Percentiles rank a stretch among this genome's conserved stretches.
phyloP scores from a whole-genome alignment of 176 grass and related monocot genomes.

The Aegilops longissima region DNA sequence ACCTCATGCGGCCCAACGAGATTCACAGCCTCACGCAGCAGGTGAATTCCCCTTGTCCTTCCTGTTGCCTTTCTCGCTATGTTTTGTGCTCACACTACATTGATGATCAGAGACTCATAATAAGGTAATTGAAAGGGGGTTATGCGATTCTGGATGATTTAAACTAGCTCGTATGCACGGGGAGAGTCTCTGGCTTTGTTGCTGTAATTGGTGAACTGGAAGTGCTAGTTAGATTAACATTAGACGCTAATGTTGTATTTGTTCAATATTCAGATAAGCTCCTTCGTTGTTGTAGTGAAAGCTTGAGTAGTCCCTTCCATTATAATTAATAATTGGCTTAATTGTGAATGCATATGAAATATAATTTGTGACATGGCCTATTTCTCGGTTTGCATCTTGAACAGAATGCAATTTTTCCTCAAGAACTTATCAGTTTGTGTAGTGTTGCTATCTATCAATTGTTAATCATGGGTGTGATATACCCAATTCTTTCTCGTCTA shows the following conservation, averaged over 20 bases:
- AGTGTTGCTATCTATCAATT: neutral
- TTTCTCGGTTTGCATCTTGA: neutral
- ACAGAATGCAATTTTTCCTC: neutral
- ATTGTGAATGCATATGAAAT: neutral
- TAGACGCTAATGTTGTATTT: neutral
- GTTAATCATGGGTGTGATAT: neutral
- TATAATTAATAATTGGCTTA: neutral
- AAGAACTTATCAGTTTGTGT: neutral
- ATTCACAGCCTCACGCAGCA: constrained; percentile 76
- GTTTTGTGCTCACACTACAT: neutral
- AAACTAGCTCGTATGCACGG: neutral
- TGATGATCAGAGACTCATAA: neutral
- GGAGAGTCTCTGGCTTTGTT: neutral
- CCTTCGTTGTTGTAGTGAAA: neutral
- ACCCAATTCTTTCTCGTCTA: neutral
- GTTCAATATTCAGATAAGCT: neutral
- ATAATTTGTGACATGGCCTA: neutral
- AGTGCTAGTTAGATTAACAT: neutral
- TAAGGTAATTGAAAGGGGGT: neutral
- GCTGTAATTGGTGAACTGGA: neutral
- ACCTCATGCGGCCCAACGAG: constrained; percentile 76
- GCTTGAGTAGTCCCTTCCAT: neutral
- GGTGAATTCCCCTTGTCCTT: constrained; percentile 35
- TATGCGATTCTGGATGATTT: neutral
- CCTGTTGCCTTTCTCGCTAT: neutral